These are phyloP conservation scores for Suillus variegatus DNA, from an alignment of 768 basidiomycete genomes.

Conservation along the genomic window DNA sequence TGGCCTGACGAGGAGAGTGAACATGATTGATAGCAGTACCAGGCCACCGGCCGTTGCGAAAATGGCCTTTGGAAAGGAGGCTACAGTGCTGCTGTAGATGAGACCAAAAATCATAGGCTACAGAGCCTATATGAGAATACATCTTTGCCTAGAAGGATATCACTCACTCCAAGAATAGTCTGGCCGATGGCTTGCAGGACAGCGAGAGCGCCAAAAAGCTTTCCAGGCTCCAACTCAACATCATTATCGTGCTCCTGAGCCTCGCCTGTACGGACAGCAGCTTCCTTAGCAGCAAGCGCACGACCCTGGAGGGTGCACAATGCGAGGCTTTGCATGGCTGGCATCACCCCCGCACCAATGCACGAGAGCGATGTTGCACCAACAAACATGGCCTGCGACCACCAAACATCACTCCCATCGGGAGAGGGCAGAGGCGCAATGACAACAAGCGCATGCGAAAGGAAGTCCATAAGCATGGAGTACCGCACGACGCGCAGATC, in stretches of 20 bases:
- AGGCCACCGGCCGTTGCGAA: constrained; percentile 62
- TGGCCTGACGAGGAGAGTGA: constrained; percentile 46
- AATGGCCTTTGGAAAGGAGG: constrained; percentile 64
- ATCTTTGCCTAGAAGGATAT: neutral
- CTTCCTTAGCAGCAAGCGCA: constrained; percentile 35
- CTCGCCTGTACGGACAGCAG: constrained; percentile 25
- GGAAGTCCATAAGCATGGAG: constrained; percentile 67
- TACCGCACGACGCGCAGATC: constrained; percentile 65
- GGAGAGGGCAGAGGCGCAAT: constrained; percentile 48
- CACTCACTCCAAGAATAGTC: constrained; percentile 52
- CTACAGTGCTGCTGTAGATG: constrained; percentile 66
- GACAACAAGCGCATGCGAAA: constrained; percentile 64
- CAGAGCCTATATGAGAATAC: constrained; percentile 12
- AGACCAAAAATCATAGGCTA: constrained; percentile 73
- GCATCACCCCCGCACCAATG: constrained; percentile 68
- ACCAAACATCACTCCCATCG: constrained; percentile 15
- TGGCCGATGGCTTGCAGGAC: constrained; percentile 67
- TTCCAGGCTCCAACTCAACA: constrained; percentile 46
- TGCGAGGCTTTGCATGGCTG: constrained; percentile 72
- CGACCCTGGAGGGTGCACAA: constrained; percentile 56
- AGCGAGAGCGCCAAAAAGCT: constrained; percentile 72
- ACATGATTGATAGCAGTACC: constrained; percentile 47
- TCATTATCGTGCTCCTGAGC: constrained; percentile 15
- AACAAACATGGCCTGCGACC: constrained; percentile 50
- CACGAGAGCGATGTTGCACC: constrained; percentile 62